Evolutionary conservation across 305 asterid genomes (phyloP).

Genomic region (Galium porrigens): DNA sequence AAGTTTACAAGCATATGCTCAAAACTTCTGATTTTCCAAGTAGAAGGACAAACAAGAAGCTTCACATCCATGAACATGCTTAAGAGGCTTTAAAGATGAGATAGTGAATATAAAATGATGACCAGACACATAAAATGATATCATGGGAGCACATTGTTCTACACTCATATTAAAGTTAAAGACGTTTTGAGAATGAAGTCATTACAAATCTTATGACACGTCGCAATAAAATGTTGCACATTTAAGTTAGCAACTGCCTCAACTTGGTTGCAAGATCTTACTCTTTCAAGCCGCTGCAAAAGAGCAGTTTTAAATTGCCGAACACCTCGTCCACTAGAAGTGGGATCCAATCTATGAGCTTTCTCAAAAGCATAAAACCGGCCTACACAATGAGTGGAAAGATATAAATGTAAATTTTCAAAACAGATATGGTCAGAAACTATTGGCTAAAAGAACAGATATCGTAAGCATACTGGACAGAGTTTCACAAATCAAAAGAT

Average conservation of each 20-base stretch:
- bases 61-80: neutral
- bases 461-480: neutral
- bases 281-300: slow-evolving; percentile 90
- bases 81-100: neutral
- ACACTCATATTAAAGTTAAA: neutral
- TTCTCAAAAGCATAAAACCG: slow-evolving; percentile 96
- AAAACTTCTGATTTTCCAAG: neutral
- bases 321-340: slow-evolving; percentile 96
- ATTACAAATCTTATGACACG: neutral
- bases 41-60: neutral
- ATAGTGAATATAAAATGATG: neutral
- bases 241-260: neutral
- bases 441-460: neutral
- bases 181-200: neutral
- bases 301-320: slow-evolving; percentile 98
- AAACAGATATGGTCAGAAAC: neutral
- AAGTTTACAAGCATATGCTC: neutral
- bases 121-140: neutral
- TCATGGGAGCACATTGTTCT: no score
- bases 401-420: neutral
- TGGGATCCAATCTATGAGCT: slow-evolving; percentile 92
- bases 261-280: slow-evolving; percentile 22
- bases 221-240: neutral
- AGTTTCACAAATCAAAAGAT: neutral
- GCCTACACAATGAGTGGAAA: slow-evolving; percentile 34